Percentiles rank a stretch among this genome's conserved stretches.
These are phyloP conservation scores for Trichoderma parareesei DNA, from an alignment of 495 filamentous ascomycete species.

Conservation along the genomic window DNA sequence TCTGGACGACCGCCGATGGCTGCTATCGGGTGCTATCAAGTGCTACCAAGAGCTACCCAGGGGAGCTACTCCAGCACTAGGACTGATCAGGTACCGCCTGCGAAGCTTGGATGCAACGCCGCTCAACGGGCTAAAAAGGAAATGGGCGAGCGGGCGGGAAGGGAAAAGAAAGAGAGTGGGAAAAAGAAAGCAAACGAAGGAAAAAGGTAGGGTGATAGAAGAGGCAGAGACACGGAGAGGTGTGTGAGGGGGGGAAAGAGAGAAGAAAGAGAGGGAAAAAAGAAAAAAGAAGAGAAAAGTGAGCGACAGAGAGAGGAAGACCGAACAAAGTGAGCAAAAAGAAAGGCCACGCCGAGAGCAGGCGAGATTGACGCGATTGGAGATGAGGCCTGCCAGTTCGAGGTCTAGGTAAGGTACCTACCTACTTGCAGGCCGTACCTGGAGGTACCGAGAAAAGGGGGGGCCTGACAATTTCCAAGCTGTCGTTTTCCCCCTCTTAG, in stretches of 20 bases:
- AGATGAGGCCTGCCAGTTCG: neutral
- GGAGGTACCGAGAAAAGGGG: slow-evolving; percentile 1
- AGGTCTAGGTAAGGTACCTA: neutral
- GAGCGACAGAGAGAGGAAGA: slow-evolving; percentile 1
- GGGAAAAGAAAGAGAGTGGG: too few relatives aligned
- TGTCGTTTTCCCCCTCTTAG: neutral
- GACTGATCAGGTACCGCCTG: neutral
- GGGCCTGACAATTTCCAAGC: neutral
- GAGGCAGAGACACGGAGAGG: neutral
- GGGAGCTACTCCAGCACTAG: neutral
- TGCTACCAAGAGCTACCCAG: neutral
- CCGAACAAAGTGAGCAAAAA: neutral
- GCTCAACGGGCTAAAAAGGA: neutral
- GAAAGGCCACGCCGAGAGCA: neutral
- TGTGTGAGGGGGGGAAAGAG: neutral
- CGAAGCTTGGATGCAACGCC: neutral
- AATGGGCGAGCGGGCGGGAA: slow-evolving; percentile 5
- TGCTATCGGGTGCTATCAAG: too few relatives aligned
- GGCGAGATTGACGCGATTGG: neutral
- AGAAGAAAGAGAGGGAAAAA: neutral
- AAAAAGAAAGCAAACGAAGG: neutral
- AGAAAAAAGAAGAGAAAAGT: slow-evolving; percentile 3
- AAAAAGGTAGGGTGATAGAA: neutral
- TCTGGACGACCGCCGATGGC: too few relatives aligned
- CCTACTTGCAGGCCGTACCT: neutral